A percentile compares a stretch with the other conserved stretches of the same genome.
These are phyloP conservation scores for Cutaneotrichosporon cutaneum DNA, from an alignment of 1,284 basidiomycete species.

Conservation along the genomic window DNA sequence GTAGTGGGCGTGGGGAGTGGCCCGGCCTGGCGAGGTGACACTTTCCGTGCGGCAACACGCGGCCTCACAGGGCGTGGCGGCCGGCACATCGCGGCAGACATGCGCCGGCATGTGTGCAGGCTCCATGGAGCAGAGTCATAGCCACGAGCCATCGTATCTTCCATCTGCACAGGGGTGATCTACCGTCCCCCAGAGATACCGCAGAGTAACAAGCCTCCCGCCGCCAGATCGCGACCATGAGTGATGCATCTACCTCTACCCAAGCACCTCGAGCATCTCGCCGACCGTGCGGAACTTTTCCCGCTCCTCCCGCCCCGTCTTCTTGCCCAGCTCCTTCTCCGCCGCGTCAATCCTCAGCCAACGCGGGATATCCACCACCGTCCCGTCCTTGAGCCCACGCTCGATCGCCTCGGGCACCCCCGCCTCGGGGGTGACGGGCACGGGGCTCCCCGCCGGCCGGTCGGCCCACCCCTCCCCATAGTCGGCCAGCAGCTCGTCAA, in stretches of 20 bases:
- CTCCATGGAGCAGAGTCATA: too few relatives aligned
- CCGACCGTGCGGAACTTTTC: constrained; percentile 58
- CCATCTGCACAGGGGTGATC: too few relatives aligned
- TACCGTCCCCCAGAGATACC: too few relatives aligned
- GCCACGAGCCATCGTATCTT: too few relatives aligned
- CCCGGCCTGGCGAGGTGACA: too few relatives aligned
- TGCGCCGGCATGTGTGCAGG: too few relatives aligned
- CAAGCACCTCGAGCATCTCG: constrained; percentile 56
- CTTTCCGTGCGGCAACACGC: too few relatives aligned
- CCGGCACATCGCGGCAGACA: too few relatives aligned
- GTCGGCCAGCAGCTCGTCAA: constrained; percentile 40
- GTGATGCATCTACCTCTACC: constrained; percentile 3
- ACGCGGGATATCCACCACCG: constrained; percentile 39
- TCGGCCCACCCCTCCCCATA: constrained; percentile 20
- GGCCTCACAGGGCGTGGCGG: too few relatives aligned
- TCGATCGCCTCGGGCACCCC: constrained; percentile 36
- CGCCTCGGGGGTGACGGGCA: constrained; percentile 24
- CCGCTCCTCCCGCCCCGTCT: constrained; percentile 35
- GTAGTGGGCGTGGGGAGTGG: too few relatives aligned
- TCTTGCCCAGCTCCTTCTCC: constrained; percentile 30
- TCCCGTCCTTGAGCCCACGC: constrained; percentile 26
- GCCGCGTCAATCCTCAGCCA: constrained; percentile 49
- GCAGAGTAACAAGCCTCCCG: too few relatives aligned
- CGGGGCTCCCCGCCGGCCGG: constrained; percentile 1
- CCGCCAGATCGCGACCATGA: background rate